A percentile compares a stretch with the other conserved stretches of the same genome.
Conservation (phyloP, 306 rosid genomes). For the Cyclanthera cordifolia region DNA sequence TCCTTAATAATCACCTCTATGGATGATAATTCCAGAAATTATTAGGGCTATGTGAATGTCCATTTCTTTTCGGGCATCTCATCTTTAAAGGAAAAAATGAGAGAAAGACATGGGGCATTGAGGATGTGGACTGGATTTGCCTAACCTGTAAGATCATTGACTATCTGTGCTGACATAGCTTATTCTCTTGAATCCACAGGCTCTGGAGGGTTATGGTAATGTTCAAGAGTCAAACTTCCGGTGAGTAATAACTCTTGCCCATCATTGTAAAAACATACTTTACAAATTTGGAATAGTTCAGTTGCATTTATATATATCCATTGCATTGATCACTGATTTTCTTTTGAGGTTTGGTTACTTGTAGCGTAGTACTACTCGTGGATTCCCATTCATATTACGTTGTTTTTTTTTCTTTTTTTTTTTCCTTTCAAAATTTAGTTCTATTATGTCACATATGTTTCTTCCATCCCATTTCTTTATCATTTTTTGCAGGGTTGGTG, state of each 20-base stretch:
- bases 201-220: constrained; percentile 88
- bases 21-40: constrained; percentile 81
- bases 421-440: constrained; percentile 13
- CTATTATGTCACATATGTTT: constrained; percentile 20
- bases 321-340: background rate
- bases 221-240: constrained; percentile 83
- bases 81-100: constrained; percentile 54
- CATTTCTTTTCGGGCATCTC: constrained; percentile 53
- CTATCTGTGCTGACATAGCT: constrained; percentile 92
- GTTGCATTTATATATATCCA: background rate
- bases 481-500: constrained; percentile 60
- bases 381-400: too few species aligned
- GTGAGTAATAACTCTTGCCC: constrained; percentile 48
- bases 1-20: constrained; percentile 93
- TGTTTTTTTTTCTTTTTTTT: too few species aligned
- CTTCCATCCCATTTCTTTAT: constrained; percentile 31
- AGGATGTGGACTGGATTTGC: constrained; percentile 99
- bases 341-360: too few species aligned
- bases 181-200: constrained; percentile 99
- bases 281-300: background rate
- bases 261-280: background rate
- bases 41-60: constrained; percentile 72
- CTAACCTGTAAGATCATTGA: constrained; percentile 75
- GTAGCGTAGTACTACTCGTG: too few species aligned
- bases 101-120: constrained; percentile 86